Percentiles rank a stretch among this genome's conserved stretches.
Conservation (phyloP, 2,329 filamentous ascomycete genomes). For the Juglanconis oblonga region DNA sequence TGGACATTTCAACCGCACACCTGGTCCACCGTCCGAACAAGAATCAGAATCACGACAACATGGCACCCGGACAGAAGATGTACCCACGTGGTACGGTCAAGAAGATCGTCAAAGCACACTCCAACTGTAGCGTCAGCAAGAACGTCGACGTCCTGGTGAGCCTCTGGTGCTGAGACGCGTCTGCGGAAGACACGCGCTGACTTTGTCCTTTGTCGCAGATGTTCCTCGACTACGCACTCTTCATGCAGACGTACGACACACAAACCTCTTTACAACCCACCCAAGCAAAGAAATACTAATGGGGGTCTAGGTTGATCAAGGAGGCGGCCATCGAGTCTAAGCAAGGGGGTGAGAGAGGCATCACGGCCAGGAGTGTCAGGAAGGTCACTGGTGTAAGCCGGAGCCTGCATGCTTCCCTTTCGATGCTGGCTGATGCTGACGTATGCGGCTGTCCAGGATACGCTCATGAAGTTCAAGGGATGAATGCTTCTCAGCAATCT, state of each 20-base stretch:
- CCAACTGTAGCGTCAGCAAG: conserved; percentile 75
- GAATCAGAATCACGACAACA: conserved; percentile 26
- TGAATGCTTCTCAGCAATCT: conserved; percentile 35
- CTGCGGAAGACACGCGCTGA: conserved; percentile 26
- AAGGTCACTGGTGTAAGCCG: conserved; percentile 70
- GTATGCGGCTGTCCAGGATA: conserved; percentile 43
- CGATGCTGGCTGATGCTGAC: neutral
- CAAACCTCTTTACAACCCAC: neutral
- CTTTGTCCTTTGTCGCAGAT: conserved; percentile 51
- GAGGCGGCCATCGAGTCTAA: conserved; percentile 77
- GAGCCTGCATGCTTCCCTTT: neutral
- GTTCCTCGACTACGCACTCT: conserved; percentile 79
- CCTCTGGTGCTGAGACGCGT: conserved; percentile 18
- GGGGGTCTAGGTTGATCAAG: conserved; percentile 63
- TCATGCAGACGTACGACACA: conserved; percentile 61
- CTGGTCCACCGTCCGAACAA: neutral
- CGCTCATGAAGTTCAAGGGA: conserved; percentile 66
- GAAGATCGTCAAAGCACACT: conserved; percentile 87
- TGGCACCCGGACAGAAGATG: conserved; percentile 66
- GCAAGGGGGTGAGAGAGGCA: conserved; percentile 66
- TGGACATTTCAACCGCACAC: conserved; percentile 5
- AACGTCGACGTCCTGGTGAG: conserved; percentile 81
- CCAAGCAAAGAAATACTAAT: neutral
- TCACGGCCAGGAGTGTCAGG: conserved; percentile 73
- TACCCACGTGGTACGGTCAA: conserved; percentile 84